Conservation (phyloP, 108 stramenopile genomes). For the Stephanodiscus minutulus region DNA sequence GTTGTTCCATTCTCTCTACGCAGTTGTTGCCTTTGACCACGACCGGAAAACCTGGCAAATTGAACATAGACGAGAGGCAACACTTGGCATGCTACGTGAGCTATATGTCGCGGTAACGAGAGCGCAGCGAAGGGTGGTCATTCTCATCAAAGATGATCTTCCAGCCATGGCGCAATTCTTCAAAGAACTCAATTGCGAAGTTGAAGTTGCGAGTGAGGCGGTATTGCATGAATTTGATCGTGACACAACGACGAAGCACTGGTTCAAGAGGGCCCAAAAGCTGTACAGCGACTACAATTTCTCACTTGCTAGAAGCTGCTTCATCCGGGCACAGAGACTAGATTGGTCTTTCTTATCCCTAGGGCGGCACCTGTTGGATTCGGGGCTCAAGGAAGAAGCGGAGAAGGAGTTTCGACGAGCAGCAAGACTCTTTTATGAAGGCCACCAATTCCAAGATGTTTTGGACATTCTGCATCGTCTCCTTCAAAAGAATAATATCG, state of each 20-base stretch:
- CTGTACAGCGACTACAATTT: conserved; percentile 23
- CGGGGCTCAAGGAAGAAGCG: conserved; percentile 5
- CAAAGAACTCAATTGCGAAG: conserved; percentile 18
- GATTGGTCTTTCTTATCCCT: conserved; percentile 10
- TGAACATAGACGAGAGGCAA: not conserved
- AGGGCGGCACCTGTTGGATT: conserved; percentile 3
- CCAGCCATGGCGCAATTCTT: conserved; percentile 18
- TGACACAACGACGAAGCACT: conserved; percentile 19
- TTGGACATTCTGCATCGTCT: no score
- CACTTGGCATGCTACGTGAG: conserved; percentile 42
- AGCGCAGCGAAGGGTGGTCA: conserved; percentile 38
- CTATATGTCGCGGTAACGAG: conserved; percentile 42
- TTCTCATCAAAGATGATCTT: conserved; percentile 15
- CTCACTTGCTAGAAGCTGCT: conserved; percentile 35
- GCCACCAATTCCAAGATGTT: no score
- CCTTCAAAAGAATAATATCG: no score
- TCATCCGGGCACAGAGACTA: conserved; percentile 6
- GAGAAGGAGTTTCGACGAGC: conserved; percentile 10
- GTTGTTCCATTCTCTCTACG: not conserved
- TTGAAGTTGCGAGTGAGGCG: conserved; percentile 12
- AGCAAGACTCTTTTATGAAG: conserved; percentile 9
- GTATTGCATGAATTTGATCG: conserved; percentile 31
- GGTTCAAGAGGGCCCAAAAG: conserved; percentile 21
- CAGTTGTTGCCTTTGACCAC: conserved; percentile 27
- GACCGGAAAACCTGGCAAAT: conserved; percentile 33